Base-by-base conservation (phyloP, 306 rosid species). In the Pterocarpus santalinus region DNA sequence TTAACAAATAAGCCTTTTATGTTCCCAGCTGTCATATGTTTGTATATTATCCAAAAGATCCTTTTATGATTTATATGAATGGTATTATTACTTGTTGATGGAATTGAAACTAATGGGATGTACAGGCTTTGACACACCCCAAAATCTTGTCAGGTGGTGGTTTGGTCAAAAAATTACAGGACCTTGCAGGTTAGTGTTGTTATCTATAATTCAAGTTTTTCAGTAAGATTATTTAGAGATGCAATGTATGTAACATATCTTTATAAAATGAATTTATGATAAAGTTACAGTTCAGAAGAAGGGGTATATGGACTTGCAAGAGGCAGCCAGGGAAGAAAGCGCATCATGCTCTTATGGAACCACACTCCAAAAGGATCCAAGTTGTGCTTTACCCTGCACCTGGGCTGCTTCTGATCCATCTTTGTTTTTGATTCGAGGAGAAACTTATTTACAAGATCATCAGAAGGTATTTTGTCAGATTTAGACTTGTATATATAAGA, bases 391-490 rank as follows among this genome's bases (percentile, higher is more conserved):
- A 75, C 97, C 92, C 34, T 88, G 94, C 81, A 87, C 86, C 57
- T 91, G 93, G 94, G 87, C 97, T 58, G 69, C 85, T 75, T 83
- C 91, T 66, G 98, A 94, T 79, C 91, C 98, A 71, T 92, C 98
- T 71, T 88, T 89, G 36, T 94, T 91, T 89, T 76, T 92, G 80
- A 85, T 94, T 65, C 92, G 98, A 7, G 98, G 97, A 22, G 85
- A 83, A 88, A 87, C 55, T 76, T 94, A 90, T 82, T 86, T 91
- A 44, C 86, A 36, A 71, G 97, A 91, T 69, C 75, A 83, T 53
- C 87, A 79, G 5, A 94, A 94, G 97, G 98, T 92, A 84, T 63
- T 73, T 77, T 69, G 62, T 53, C 41, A 74, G 39, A 58, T 67
- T 60, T 76, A n/a, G 35, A 34, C 53, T 60, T 22, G n/a, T 22